These are phyloP conservation scores for Saccharomycopsis hybrid DNA, from an alignment of 1,139 yeast species.

Conservation along the genomic window DNA sequence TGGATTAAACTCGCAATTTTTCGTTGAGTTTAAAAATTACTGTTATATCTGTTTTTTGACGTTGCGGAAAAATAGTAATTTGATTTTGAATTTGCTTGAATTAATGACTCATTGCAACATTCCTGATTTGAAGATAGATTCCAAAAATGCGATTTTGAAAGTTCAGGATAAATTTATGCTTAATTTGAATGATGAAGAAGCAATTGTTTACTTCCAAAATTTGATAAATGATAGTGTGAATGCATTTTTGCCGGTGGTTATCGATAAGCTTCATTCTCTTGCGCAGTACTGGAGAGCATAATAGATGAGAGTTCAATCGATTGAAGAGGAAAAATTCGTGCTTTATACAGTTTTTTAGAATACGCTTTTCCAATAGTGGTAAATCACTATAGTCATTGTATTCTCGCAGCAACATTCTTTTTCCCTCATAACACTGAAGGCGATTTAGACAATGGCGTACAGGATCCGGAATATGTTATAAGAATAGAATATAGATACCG, in stretches of 20 bases:
- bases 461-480: no score
- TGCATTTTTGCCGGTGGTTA: constrained; percentile 90
- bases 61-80: constrained; percentile 78
- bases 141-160: constrained; percentile 72
- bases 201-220: constrained; percentile 88
- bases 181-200: constrained; percentile 92
- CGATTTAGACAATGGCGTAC: no score
- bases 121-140: constrained; percentile 76
- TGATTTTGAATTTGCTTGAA: constrained; percentile 85
- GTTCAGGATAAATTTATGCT: constrained; percentile 92
- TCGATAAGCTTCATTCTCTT: constrained; percentile 87
- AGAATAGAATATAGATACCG: no score
- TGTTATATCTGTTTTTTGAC: constrained; percentile 94
- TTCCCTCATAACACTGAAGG: no score
- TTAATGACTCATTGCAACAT: constrained; percentile 92
- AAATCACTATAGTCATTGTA: no score
- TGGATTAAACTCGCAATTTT: constrained; percentile 79
- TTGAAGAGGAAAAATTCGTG: no score
- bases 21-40: constrained; percentile 79
- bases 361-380: no score
- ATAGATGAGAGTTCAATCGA: no score
- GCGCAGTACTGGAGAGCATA: constrained; percentile 97
- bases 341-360: no score
- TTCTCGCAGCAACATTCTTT: no score
- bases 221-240: constrained; percentile 89